These are phyloP conservation scores for Saksenaea vasiformis DNA, from an alignment of 371 early-diverging fungal genomes.

Conservation along the genomic window DNA sequence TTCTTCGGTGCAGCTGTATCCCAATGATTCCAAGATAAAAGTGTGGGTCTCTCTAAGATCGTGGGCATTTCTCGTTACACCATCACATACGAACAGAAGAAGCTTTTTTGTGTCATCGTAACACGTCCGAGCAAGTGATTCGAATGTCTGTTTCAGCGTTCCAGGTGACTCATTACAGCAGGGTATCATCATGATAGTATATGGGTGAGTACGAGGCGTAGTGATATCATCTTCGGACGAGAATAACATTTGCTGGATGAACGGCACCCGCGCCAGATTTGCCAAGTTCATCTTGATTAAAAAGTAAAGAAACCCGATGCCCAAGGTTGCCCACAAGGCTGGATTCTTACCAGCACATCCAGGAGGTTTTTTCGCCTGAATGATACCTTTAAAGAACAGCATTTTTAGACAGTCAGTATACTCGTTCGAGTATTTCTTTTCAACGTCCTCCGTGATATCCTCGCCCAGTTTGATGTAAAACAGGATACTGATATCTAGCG, in stretches of 20 bases:
- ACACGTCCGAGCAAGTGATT: conserved; percentile 45
- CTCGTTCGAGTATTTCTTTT: conserved; percentile 27
- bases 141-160: conserved; percentile 46
- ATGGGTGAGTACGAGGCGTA: conserved; percentile 20
- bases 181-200: conserved; percentile 44
- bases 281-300: conserved; percentile 46
- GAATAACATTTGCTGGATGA: conserved; percentile 32
- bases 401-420: conserved; percentile 33
- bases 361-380: conserved; percentile 21
- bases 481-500: conserved; percentile 35
- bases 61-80: conserved; percentile 22
- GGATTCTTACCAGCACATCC: conserved; percentile 44
- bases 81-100: conserved; percentile 57
- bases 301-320: conserved; percentile 38
- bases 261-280: conserved; percentile 38
- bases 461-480: conserved; percentile 43
- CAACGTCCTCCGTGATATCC: conserved; percentile 41
- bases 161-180: conserved; percentile 46
- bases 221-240: conserved; percentile 23
- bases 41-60: conserved; percentile 33
- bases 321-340: conserved; percentile 52
- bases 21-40: conserved; percentile 40
- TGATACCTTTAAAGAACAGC: conserved; percentile 41
- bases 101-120: conserved; percentile 51
- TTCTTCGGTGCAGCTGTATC: conserved; percentile 44